Evolutionary conservation across 2,329 filamentous ascomycete genomes (phyloP), one percentile per base, ranked within the genome.

Genomic region (Cadophora sp.): DNA sequence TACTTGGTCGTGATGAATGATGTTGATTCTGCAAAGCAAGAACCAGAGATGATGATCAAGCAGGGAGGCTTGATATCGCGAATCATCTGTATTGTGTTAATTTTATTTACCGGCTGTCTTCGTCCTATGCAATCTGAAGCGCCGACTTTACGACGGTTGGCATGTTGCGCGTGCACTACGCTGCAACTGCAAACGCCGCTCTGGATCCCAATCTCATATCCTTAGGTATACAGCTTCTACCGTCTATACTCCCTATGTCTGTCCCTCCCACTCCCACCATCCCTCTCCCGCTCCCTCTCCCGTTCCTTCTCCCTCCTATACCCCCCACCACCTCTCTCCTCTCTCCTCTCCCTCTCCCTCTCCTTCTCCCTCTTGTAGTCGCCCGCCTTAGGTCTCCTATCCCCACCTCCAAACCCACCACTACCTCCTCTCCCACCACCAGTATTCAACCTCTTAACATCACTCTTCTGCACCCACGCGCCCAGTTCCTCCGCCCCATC

Each of bases 401-500:
- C 79, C 74, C 81, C 79, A 69, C 82, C 79, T 50, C 80, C 81
- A 22, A 77, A 73, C 56, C 81, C 77, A 58, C 81, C 76, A 62
- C 84, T 83, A 67, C 69, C 51, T 29, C 68, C 26, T 0, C 74
- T 77, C 46, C 76, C 79, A 74, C 72, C 80, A 62, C 66, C 74
- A 0, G 75, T 77, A 43, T 79, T 79, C 60, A 84, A 79, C 69
- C 84, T 85, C 37, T 82, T 83, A 67, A 83, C 83, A 75, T 87
- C 86, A 66, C 86, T 85, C 65, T 87, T 88, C 68, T 91, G 92
- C 14, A 94, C 91, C 92, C 92, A 97, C 1, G 88, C 90, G 1
- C 92, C 93, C 22, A 97, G 81, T 73, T 97, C 92, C 70, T 92
- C 86, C 26, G 83, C 86, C 46, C 85, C 88, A 58, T 91, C 89